phyloP scores from a whole-genome alignment of 164 flowering plant genomes.

The Kalanchoe fedtschenkoi region DNA sequence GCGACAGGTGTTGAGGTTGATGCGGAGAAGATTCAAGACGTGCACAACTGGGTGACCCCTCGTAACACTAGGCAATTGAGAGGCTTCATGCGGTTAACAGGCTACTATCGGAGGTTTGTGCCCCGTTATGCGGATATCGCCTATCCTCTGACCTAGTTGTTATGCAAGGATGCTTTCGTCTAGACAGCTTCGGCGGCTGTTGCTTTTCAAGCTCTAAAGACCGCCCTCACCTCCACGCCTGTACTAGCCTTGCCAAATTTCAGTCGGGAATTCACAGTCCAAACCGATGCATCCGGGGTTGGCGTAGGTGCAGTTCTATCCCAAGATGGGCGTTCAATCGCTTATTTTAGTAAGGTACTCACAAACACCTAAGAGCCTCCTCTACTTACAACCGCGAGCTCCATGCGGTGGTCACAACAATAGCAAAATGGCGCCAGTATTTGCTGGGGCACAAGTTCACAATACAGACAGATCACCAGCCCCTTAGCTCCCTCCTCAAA shows the following conservation, averaged over 20 bases:
- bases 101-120: not conserved
- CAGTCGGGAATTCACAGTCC: not conserved
- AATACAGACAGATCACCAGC: not conserved
- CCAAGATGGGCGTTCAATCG: not conserved
- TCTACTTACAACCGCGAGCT: not conserved
- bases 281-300: not conserved
- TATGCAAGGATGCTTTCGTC: not conserved
- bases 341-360: not conserved
- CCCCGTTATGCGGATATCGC: not conserved
- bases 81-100: constrained; percentile 1
- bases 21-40: not conserved
- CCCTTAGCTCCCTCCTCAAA: not conserved
- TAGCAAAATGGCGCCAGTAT: not conserved
- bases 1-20: not conserved
- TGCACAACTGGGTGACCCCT: not conserved
- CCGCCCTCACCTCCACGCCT: not conserved
- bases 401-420: not conserved
- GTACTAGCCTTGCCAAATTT: not conserved
- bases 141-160: not conserved
- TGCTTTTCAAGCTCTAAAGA: not conserved
- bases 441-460: not conserved
- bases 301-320: not conserved
- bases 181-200: not conserved
- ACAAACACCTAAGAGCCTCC: not conserved
- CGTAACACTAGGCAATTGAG: not conserved